Conservation (phyloP, 208 protist genomes). For the Tritrichomonas foetus region DNA sequence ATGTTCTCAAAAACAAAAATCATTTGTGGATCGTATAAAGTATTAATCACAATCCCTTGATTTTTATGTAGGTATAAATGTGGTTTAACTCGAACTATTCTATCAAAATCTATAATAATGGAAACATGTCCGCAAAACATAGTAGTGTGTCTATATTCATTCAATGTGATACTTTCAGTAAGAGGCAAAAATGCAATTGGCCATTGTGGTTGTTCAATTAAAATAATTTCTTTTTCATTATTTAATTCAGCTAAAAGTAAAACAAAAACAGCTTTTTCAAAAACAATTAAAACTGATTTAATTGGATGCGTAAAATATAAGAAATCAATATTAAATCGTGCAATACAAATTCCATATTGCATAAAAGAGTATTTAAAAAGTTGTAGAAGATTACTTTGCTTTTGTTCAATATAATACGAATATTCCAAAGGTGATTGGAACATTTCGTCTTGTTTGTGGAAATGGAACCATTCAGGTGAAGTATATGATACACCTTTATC, state of each 20-base stretch:
- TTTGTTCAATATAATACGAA: neutral
- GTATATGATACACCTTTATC: neutral
- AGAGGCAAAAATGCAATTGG: neutral
- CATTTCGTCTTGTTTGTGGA: neutral
- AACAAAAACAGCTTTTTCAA: neutral
- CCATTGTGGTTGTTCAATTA: neutral
- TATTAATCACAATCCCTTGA: neutral
- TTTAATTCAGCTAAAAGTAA: neutral
- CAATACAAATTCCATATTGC: neutral
- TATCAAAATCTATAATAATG: neutral
- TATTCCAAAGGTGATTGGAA: neutral
- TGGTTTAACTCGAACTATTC: neutral
- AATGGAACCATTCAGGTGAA: neutral
- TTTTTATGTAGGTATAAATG: neutral
- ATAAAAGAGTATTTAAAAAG: neutral
- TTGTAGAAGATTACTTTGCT: neutral
- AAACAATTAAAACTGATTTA: neutral
- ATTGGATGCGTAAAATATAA: neutral
- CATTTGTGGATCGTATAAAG: neutral
- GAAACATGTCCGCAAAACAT: neutral
- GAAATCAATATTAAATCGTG: neutral
- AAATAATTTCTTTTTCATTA: neutral
- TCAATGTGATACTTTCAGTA: neutral
- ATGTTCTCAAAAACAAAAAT: neutral
- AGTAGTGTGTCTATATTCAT: neutral